A percentile compares a stretch with the other conserved stretches of the same genome.
Conservation (phyloP, 2,329 filamentous ascomycete species). For the Sporothrix curviconia region DNA sequence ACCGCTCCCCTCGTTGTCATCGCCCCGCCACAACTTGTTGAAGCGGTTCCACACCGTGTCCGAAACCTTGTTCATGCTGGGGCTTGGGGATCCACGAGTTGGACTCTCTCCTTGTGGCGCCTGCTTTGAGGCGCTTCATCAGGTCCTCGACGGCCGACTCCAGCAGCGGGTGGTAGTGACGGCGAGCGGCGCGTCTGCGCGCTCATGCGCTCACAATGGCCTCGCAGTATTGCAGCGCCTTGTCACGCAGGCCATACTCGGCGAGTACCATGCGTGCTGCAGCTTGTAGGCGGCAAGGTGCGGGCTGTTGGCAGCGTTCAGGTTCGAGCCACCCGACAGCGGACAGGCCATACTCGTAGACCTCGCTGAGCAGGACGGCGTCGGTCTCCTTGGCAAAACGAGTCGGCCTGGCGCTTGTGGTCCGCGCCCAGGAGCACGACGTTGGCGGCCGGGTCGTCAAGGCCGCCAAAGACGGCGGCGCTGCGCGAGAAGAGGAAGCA, state of each 20-base stretch:
- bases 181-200: constrained; percentile 76
- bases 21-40: constrained; percentile 89
- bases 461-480: constrained; percentile 66
- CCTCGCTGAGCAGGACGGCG: constrained; percentile 85
- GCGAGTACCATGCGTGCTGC: constrained; percentile 74
- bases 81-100: constrained; percentile 90
- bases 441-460: constrained; percentile 71
- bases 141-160: constrained; percentile 77
- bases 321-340: constrained; percentile 51
- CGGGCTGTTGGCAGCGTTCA: constrained; percentile 27
- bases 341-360: constrained; percentile 85
- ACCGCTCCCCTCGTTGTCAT: constrained; percentile 64
- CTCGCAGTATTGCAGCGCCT: constrained; percentile 89
- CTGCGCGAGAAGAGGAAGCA: constrained; percentile 83
- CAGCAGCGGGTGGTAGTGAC: constrained; percentile 74
- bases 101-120: constrained; percentile 73
- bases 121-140: constrained; percentile 71
- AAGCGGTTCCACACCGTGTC: constrained; percentile 87
- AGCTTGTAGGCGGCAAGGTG: constrained; percentile 90
- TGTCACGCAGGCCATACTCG: constrained; percentile 72
- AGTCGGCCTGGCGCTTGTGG: constrained; percentile 62
- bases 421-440: constrained; percentile 78
- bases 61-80: constrained; percentile 92
- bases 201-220: constrained; percentile 66
- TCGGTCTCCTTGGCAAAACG: constrained; percentile 76